Conservation (phyloP, 2,329 filamentous ascomycete genomes). For the Calonectria naviculata region DNA sequence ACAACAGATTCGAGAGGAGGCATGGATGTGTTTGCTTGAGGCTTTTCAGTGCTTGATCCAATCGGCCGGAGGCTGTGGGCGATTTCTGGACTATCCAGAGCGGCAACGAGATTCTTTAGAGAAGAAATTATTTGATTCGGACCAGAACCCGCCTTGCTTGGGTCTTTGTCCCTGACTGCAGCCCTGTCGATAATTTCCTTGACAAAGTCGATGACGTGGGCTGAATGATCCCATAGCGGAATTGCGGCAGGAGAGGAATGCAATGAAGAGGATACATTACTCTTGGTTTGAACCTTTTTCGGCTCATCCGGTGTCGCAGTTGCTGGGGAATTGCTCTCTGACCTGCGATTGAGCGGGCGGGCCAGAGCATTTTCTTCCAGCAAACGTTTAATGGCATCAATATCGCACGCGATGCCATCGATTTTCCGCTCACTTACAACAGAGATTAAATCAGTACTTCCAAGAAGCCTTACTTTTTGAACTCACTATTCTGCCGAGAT, state of each 20-base stretch:
- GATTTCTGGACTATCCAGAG: slow-evolving; percentile 1
- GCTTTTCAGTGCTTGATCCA: not conserved
- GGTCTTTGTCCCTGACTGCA: not conserved
- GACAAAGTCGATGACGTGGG: slow-evolving; percentile 48
- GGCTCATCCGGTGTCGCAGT: too few species aligned
- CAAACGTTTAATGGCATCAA: slow-evolving; percentile 46
- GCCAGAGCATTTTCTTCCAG: slow-evolving; percentile 9
- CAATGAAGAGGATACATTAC: not conserved
- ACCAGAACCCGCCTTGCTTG: not conserved
- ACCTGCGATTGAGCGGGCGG: too few species aligned
- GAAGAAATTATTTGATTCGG: slow-evolving; percentile 18
- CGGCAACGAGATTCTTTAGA: slow-evolving; percentile 9
- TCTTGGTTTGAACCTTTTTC: not conserved
- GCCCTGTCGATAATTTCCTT: slow-evolving; percentile 32
- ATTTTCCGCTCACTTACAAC: slow-evolving; percentile 49
- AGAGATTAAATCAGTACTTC: accelerated
- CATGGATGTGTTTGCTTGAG: slow-evolving; percentile 21
- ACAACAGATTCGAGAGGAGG: slow-evolving; percentile 44
- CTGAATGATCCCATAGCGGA: slow-evolving; percentile 44
- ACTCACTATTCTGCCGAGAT: slow-evolving; percentile 51
- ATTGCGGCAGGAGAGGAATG: not conserved
- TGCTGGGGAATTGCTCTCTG: not conserved
- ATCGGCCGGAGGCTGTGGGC: not conserved
- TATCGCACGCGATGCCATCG: slow-evolving; percentile 46
- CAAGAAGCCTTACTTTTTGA: not conserved